Percentiles rank a stretch among this genome's conserved stretches.
Evolutionary conservation across 129 eudicot genomes (phyloP).

Genomic region (Centella asiatica): DNA sequence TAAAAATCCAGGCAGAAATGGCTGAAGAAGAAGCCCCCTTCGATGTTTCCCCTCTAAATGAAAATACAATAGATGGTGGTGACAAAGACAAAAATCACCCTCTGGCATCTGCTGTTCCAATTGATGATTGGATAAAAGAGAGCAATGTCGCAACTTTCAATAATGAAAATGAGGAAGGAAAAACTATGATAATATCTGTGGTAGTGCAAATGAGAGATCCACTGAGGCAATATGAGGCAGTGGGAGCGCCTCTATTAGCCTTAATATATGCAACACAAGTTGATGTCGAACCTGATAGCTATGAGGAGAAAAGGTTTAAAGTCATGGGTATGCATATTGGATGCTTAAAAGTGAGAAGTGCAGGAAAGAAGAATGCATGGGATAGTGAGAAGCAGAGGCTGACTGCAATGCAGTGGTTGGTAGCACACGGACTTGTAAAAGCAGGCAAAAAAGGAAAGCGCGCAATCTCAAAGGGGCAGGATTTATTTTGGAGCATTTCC

Average conservation of each 20-base stretch:
- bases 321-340: slow-evolving; percentile 57
- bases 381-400: slow-evolving; percentile 82
- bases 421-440: slow-evolving; percentile 68
- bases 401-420: slow-evolving; percentile 88
- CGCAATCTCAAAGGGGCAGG: slow-evolving; percentile 45
- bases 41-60: slow-evolving; percentile 57
- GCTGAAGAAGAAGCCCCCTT: slow-evolving; percentile 73
- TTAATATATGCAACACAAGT: slow-evolving; percentile 41
- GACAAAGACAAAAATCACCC: slow-evolving; percentile 21
- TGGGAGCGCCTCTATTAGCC: slow-evolving; percentile 75
- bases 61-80: neutral
- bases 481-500: slow-evolving; percentile 76
- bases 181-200: slow-evolving; percentile 35
- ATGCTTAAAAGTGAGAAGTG: slow-evolving; percentile 56
- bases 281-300: slow-evolving; percentile 19
- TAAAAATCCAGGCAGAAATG: slow-evolving; percentile 70
- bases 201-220: slow-evolving; percentile 78
- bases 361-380: slow-evolving; percentile 56
- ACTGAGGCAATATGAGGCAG: slow-evolving; percentile 73
- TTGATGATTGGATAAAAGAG: slow-evolving; percentile 71
- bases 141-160: slow-evolving; percentile 12
- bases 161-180: slow-evolving; percentile 15
- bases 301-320: slow-evolving; percentile 49
- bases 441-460: slow-evolving; percentile 59
- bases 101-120: slow-evolving; percentile 45